Evolutionary conservation across 352 stramenopile genomes (phyloP), one percentile per base, ranked within the genome.

Genomic region (Phytophthora europaea): DNA sequence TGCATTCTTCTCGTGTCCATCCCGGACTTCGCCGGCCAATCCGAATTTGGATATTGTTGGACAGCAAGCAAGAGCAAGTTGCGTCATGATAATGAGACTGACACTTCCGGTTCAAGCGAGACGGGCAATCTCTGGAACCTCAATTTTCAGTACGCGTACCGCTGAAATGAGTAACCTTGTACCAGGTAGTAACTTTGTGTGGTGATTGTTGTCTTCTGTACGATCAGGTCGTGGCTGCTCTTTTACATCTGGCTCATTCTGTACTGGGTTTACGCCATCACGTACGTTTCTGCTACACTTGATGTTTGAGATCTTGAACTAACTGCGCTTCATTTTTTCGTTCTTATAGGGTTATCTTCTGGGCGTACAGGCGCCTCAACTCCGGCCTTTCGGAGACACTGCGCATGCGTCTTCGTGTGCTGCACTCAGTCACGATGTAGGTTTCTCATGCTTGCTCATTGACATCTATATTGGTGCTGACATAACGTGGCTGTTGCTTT

Each of bases 181-280:
- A 43, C 36, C 16, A 18, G 36, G 13, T 43, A 43, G 36, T 43
- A 43, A 43, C 12, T 43, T 18, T 13, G 7, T 61, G 13, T 4
- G 18, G 5, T 61, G 2, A 9, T 61, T 47, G 6, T 75, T 48
- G 56, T 28, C 12, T 62, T 57, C n/a, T 56, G 16, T 61, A 22
- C 38, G 15, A 58, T 16, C 48, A 93, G 85, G 59, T 94, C 88
- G 28, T 96, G 90, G 90, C 61, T 88, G 23, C 84, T 96, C 23
- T 96, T 96, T 65, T 95, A 96, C 79, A 82, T 93, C 15, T 96
- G 90, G 90, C 70, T 96, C 40, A 94, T 96, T 75, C 69, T 94
- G 43, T 96, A 84, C 77, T 96, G 88, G 85, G 73, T 94, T 61
- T 94, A 93, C 72, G 89, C 89, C 28, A 92, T 96, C 65, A 80